These are phyloP conservation scores for Colletotrichum filicis DNA, from an alignment of 2,329 filamentous ascomycete genomes.

Conservation along the genomic window DNA sequence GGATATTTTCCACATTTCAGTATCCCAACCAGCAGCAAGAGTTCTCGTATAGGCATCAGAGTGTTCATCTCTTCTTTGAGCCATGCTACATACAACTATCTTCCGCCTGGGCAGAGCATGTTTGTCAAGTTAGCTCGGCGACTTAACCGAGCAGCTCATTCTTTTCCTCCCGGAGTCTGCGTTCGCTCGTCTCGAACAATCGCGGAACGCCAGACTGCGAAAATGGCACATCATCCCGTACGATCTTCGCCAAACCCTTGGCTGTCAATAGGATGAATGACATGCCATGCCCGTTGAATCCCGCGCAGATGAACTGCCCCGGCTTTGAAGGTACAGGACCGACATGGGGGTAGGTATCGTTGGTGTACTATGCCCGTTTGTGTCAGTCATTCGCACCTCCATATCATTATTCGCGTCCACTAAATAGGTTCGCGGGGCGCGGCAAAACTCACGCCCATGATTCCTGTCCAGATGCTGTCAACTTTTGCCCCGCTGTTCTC, in stretches of 20 bases:
- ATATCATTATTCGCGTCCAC: background rate
- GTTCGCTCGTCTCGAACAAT: constrained; percentile 47
- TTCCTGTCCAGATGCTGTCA: constrained; percentile 51
- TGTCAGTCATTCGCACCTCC: constrained; percentile 43
- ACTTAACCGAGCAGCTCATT: constrained; percentile 16
- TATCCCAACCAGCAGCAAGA: background rate
- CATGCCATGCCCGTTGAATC: constrained; percentile 65
- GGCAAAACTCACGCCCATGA: constrained; percentile 43
- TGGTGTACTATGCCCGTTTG: constrained; percentile 49
- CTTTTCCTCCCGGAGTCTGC: constrained; percentile 37
- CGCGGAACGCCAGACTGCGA: constrained; percentile 51
- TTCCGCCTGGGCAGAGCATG: no score
- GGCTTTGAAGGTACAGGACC: constrained; percentile 49
- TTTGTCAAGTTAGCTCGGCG: no score
- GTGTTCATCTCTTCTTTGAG: background rate
- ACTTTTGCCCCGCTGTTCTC: constrained; percentile 51
- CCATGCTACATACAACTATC: background rate
- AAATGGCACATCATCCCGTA: constrained; percentile 44
- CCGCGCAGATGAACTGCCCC: constrained; percentile 55
- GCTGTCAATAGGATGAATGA: constrained; percentile 53
- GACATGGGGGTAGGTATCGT: constrained; percentile 21
- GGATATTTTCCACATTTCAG: background rate
- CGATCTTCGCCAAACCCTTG: constrained; percentile 53
- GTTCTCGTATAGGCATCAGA: background rate
- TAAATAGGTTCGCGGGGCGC: background rate